Percentiles rank a stretch among this genome's conserved stretches.
Evolutionary conservation across 371 early-diverging fungal genomes (phyloP).

Genomic region (Catenaria anguillulae): DNA sequence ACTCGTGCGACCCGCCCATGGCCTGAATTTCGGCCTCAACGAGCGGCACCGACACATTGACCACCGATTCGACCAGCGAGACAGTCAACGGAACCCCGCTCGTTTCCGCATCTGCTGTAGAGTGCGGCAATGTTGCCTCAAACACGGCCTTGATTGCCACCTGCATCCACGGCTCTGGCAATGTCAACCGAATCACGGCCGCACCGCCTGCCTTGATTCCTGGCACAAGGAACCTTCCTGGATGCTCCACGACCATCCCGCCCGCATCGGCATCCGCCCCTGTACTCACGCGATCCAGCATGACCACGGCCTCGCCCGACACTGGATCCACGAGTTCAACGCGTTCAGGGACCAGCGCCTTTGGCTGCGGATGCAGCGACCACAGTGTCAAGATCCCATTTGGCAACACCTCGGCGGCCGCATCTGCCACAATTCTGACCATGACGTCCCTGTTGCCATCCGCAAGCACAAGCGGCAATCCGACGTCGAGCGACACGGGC

Average conservation of each 20-base stretch:
- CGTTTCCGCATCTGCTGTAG: background rate
- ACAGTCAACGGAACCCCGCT: too few relatives aligned
- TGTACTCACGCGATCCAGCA: too few relatives aligned
- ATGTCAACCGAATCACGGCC: background rate
- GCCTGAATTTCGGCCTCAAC: background rate
- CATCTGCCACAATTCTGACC: background rate
- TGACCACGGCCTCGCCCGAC: too few relatives aligned
- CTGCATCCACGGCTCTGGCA: background rate
- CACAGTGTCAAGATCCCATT: background rate
- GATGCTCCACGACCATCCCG: background rate
- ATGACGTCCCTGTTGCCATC: background rate
- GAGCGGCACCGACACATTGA: background rate
- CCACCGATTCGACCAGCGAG: background rate
- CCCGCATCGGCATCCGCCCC: too few relatives aligned
- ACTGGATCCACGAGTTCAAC: background rate
- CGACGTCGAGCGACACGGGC: background rate
- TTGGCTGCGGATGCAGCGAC: conserved; percentile 9
- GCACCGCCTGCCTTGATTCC: too few relatives aligned
- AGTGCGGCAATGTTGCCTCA: background rate
- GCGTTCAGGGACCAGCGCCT: conserved; percentile 5
- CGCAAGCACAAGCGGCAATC: background rate
- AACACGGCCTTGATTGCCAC: background rate
- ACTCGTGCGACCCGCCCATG: background rate
- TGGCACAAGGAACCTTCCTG: too few relatives aligned
- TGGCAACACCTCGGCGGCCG: background rate